A percentile compares a stretch with the other conserved stretches of the same genome.
Conservation (phyloP, 2,329 filamentous ascomycete species). For the Verticillium klebahnii region DNA sequence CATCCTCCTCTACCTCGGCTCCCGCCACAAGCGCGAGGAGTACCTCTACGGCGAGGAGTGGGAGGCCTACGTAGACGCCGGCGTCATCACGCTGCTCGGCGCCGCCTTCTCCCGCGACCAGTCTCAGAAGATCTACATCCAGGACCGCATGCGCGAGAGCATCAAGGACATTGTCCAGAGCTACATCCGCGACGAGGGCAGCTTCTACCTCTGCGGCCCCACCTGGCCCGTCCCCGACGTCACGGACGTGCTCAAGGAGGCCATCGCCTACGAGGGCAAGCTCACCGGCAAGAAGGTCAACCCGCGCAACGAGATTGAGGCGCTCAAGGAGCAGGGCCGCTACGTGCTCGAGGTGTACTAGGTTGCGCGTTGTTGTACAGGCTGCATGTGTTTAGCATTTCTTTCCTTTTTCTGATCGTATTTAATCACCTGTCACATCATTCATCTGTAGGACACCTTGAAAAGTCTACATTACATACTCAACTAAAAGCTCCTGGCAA, state of each 20-base stretch:
- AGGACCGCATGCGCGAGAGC: slow-evolving; percentile 93
- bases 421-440: neutral
- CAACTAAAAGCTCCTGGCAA: neutral
- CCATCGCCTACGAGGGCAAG: slow-evolving; percentile 73
- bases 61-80: slow-evolving; percentile 95
- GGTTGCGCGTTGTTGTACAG: too few relatives aligned
- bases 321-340: slow-evolving; percentile 87
- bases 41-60: slow-evolving; percentile 99
- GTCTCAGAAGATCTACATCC: slow-evolving; percentile 98
- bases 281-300: slow-evolving; percentile 74
- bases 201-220: slow-evolving; percentile 95
- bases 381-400: neutral
- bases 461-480: neutral
- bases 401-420: neutral
- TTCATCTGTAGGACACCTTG: neutral
- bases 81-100: slow-evolving; percentile 90
- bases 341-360: slow-evolving; percentile 98
- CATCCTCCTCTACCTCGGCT: slow-evolving; percentile 93
- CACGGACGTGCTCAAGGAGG: slow-evolving; percentile 88
- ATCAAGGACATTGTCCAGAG: slow-evolving; percentile 77
- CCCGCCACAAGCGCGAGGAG: slow-evolving; percentile 95
- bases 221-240: slow-evolving; percentile 99
- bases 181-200: slow-evolving; percentile 82
- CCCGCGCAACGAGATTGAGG: slow-evolving; percentile 86
- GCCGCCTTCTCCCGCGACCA: slow-evolving; percentile 95